Percentiles rank a stretch among this genome's conserved stretches.
Conservation (phyloP, 148 eudicot species). For the Limonium bicolor region DNA sequence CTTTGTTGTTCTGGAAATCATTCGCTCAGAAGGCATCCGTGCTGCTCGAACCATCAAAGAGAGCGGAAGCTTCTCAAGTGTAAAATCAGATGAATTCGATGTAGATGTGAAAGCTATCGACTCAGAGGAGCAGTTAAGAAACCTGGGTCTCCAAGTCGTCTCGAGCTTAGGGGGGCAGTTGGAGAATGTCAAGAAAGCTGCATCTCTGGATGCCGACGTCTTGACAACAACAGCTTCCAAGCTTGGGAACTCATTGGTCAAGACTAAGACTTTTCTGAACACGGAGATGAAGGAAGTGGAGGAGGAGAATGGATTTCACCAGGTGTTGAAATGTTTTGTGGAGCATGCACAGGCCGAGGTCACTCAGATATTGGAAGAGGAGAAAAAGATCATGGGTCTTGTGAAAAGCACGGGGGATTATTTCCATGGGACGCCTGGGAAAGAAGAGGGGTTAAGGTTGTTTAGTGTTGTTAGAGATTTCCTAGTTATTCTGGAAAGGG, state of each 20-base stretch:
- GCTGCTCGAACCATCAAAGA: conserved; percentile 44
- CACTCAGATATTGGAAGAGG: conserved; percentile 25
- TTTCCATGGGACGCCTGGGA: conserved; percentile 37
- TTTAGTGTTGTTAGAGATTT: conserved; percentile 32
- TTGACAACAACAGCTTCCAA: conserved; percentile 22
- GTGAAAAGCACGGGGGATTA: conserved; percentile 35
- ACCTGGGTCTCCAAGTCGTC: conserved; percentile 33
- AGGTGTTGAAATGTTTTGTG: conserved; percentile 20
- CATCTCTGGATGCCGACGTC: conserved; percentile 24
- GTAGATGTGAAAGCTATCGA: conserved; percentile 20
- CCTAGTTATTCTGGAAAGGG: conserved; percentile 27
- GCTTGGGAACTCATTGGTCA: conserved; percentile 19
- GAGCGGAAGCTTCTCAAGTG: conserved; percentile 20
- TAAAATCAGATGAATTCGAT: conserved; percentile 28
- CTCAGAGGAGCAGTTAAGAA: conserved; percentile 32
- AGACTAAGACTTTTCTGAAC: conserved; percentile 22
- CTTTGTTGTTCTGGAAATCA: conserved; percentile 67
- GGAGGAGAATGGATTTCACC: conserved; percentile 25
- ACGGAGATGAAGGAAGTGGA: conserved; percentile 23
- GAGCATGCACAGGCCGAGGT: conserved; percentile 25
- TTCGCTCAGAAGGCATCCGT: conserved; percentile 66
- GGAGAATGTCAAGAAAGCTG: conserved; percentile 34
- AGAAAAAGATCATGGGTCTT: conserved; percentile 27
- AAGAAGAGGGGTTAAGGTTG: conserved; percentile 34
- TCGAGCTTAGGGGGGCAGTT: conserved; percentile 27